Base-by-base conservation (phyloP, 495 filamentous ascomycete species). In the Collariella sp. region DNA sequence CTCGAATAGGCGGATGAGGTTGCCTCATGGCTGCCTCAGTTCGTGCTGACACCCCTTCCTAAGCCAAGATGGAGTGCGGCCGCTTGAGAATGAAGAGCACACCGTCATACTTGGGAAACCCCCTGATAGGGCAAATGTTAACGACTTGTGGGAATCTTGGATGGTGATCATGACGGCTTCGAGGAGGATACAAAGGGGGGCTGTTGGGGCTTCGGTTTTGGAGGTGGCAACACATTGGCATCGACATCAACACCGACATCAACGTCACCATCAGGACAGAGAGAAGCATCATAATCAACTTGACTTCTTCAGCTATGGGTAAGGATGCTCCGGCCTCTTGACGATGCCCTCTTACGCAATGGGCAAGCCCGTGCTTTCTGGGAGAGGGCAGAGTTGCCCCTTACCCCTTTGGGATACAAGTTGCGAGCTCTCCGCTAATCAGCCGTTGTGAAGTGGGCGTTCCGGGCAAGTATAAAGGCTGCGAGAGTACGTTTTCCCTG, bases 401-500 rank as follows among this genome's bases (percentile, higher is more conserved):
- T 34, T 42, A 12, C 47, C 48, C 16, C 33, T 46, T 4, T 16
- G 40, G 54, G 48, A 33, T 24, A 52, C 15, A 57, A 41, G 4
- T 34, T 56, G 54, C 54, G 47, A 51, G 24, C 5, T 24, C 29
- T 39, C 33, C 41, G 31, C 57, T 59, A 26, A 57, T 48, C 23
- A 20, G 36, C 19, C 7, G 16, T 29, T 11, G 23, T 18, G 13
- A 29, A 57, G 72, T 75, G 48, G 72, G 72, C 33, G 72, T 75
- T 26, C 71, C 70, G 12, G 72, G 72, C 40, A 75, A 75, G 58
- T 75, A 70, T 62, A 73, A 75, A 56, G 72, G 72, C 4, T 73
- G 72, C 59, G 71, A 74, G 64, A 59, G 57, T 59, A 50, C 10
- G 57, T 59, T 34, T 33, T 13, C 12, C 22, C 15, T 29, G 12